A percentile compares a stretch with the other conserved stretches of the same genome.
phyloP scores from a whole-genome alignment of 192 early-diverging fungal genomes.

The Coemansia sp. region DNA sequence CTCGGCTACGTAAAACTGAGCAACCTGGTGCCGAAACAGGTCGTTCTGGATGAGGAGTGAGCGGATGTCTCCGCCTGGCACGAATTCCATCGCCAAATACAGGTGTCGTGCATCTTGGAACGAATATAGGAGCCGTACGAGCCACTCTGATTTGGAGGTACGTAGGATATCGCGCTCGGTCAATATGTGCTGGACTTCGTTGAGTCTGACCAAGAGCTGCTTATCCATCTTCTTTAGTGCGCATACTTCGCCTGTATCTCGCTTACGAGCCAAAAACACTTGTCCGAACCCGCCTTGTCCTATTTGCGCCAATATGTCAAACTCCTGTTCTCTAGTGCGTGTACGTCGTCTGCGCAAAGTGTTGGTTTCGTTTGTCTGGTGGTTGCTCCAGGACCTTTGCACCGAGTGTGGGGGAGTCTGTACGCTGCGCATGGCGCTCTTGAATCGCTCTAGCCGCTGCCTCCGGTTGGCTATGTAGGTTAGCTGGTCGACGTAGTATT shows the following conservation, averaged over 20 bases:
- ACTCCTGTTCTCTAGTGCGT: conserved; percentile 64
- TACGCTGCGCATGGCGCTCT: conserved; percentile 49
- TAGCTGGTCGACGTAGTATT: conserved; percentile 82
- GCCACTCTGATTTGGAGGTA: conserved; percentile 69
- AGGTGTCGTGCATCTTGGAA: conserved; percentile 77
- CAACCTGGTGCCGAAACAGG: conserved; percentile 70
- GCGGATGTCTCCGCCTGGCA: conserved; percentile 71
- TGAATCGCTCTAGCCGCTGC: conserved; percentile 58
- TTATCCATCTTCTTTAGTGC: conserved; percentile 82
- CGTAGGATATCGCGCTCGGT: conserved; percentile 78
- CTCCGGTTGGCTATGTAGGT: conserved; percentile 71
- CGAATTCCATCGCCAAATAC: conserved; percentile 74
- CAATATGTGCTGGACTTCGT: conserved; percentile 71
- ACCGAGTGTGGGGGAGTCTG: conserved; percentile 38
- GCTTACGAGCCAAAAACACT: conserved; percentile 71
- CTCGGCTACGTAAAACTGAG: conserved; percentile 88
- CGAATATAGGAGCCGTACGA: conserved; percentile 87
- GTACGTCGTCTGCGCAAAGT: conserved; percentile 67
- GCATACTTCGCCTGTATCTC: conserved; percentile 67
- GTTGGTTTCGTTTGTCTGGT: conserved; percentile 57
- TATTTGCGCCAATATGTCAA: conserved; percentile 68
- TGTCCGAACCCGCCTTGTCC: conserved; percentile 82
- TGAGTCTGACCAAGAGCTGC: conserved; percentile 59
- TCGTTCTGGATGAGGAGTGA: conserved; percentile 75
- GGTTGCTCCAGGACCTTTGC: conserved; percentile 45